A percentile compares a stretch with the other conserved stretches of the same genome.
phyloP scores from a whole-genome alignment of 352 stramenopile genomes.

The Phytophthora capsici region DNA sequence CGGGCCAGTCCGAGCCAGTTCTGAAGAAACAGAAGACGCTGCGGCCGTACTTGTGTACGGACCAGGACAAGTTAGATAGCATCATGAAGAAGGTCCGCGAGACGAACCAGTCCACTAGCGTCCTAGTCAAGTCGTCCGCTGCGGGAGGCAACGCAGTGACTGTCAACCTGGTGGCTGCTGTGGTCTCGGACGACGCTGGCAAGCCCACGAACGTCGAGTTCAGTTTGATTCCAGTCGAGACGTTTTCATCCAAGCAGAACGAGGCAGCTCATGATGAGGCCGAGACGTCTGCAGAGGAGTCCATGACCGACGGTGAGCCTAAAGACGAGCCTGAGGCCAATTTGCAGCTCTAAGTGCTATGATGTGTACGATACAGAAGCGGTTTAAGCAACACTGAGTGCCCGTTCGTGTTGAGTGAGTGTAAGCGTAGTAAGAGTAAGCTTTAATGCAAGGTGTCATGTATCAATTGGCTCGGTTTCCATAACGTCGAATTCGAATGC shows the following conservation, averaged over 20 bases:
- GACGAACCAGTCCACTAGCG: constrained; percentile 53
- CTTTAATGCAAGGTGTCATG: constrained; percentile 34
- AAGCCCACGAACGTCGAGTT: constrained; percentile 72
- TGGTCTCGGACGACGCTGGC: constrained; percentile 53
- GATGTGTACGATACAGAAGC: constrained; percentile 27
- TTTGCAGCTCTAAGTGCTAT: constrained; percentile 20
- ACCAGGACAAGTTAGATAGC: constrained; percentile 49
- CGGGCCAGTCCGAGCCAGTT: constrained; percentile 48
- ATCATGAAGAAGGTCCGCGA: constrained; percentile 54
- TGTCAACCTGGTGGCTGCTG: constrained; percentile 56
- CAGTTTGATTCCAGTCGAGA: constrained; percentile 55
- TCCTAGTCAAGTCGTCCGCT: constrained; percentile 38
- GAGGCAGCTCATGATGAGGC: constrained; percentile 27
- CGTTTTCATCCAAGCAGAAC: background rate
- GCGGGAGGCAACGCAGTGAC: constrained; percentile 33
- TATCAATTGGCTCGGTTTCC: background rate
- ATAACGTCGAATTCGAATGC: constrained; percentile 2
- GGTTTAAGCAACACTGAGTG: constrained; percentile 4
- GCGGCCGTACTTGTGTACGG: constrained; percentile 52
- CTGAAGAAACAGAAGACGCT: constrained; percentile 73
- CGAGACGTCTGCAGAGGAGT: constrained; percentile 44
- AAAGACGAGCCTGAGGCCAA: constrained; percentile 33
- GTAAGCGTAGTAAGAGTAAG: constrained; percentile 41
- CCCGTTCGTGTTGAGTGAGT: constrained; percentile 33
- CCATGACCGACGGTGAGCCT: constrained; percentile 31